Percentiles rank a stretch among this genome's conserved stretches.
phyloP scores from a whole-genome alignment of 345 rosid species.

The Murraya koenigii region DNA sequence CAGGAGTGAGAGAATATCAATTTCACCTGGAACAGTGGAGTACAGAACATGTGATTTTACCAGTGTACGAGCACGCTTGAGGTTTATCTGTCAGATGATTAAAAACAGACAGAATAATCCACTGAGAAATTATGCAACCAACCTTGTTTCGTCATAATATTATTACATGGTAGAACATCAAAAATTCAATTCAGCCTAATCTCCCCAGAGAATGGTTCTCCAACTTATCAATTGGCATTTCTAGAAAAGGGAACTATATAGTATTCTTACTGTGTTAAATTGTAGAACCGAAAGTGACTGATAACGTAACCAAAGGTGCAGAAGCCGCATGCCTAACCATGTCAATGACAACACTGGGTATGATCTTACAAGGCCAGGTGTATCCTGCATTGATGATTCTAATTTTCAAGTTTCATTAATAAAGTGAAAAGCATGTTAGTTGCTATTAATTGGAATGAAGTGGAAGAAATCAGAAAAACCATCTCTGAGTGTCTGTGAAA shows the following conservation, averaged over 20 bases:
- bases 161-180: not conserved
- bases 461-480: not conserved
- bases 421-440: not conserved
- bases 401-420: slow-evolving; percentile 19
- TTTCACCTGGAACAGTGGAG: slow-evolving; percentile 61
- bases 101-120: slow-evolving; percentile 3
- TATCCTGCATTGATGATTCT: slow-evolving; percentile 56
- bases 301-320: slow-evolving; percentile 91
- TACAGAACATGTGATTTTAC: slow-evolving; percentile 64
- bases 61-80: slow-evolving; percentile 89
- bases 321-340: slow-evolving; percentile 70
- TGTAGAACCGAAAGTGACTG: slow-evolving; percentile 68
- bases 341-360: slow-evolving; percentile 64
- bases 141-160: not conserved
- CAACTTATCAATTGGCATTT: not conserved
- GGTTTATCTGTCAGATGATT: slow-evolving; percentile 61
- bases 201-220: not conserved
- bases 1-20: slow-evolving; percentile 1
- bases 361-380: slow-evolving; percentile 76
- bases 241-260: slow-evolving; percentile 6
- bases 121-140: not conserved
- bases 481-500: slow-evolving; percentile 1
- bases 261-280: slow-evolving; percentile 60
- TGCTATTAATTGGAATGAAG: not conserved
- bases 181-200: not conserved